Evolutionary conservation across 495 filamentous ascomycete species (phyloP), one percentile per base, ranked within the genome.

Genomic region (Cenococcum geophilum): DNA sequence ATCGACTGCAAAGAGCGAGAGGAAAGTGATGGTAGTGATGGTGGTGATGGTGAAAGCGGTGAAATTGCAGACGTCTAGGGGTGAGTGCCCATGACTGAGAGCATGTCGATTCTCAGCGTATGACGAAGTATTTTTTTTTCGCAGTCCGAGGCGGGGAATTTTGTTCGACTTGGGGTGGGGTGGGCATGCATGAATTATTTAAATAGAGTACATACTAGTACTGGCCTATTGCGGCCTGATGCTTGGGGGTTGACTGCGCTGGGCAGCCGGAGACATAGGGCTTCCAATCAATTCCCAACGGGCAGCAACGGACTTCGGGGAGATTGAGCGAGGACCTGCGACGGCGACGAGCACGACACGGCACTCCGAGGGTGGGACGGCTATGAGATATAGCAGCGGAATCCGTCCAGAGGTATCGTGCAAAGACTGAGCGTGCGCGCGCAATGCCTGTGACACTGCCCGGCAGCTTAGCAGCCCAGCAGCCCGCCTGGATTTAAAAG

Each of bases 141-240:
- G 60, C 54, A 58, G 37, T 57, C 55, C 60, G 57, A 59, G 18
- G 52, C 52, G 52, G 52, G 57, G 40, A 51, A 43, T 52, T 56
- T 59, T 56, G 8, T 55, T 56, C 27, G 45, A 57, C n/a, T n/a
- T n/a, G n/a, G 36, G n/a, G 14, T 23, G 59, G 37, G 49, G n/a
- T 35, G 57, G 58, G 62, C 50, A 35, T 48, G 62, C 62, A 65
- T 65, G 52, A 61, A 61, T 61, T 53, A 61, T 49, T 65, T 58
- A 58, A 55, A 57, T 42, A 60, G 35, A 52, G 48, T 56, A 21
- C 32, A 47, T 27, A 42, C 61, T 54, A 48, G 51, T 20, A 51
- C 53, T n/a, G 20, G 18, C 51, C 57, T 65, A 55, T 58, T 52
- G 58, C 57, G 42, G 18, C 43, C 57, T 42, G 48, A 25, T 18